Percentiles rank a stretch among this genome's conserved stretches.
Conservation (phyloP, 1,284 basidiomycete genomes). For the Ceratobasidium sp. region DNA sequence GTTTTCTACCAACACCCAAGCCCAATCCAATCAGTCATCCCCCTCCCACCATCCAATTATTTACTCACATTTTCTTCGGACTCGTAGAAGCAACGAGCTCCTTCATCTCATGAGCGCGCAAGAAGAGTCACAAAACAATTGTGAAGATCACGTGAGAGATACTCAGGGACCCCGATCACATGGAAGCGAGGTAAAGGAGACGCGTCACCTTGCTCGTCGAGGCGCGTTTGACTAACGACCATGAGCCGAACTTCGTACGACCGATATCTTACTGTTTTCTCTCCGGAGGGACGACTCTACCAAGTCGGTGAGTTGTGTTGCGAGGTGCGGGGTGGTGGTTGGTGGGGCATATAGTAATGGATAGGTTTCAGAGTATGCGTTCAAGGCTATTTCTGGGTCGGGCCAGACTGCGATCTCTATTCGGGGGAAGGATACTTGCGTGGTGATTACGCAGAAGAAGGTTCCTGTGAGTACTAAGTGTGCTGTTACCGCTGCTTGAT, state of each 20-base stretch:
- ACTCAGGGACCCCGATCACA: constrained; percentile 28
- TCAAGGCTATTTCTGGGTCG: constrained; percentile 98
- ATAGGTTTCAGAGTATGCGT: constrained; percentile 87
- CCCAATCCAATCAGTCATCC: constrained; percentile 16
- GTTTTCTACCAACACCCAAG: constrained; percentile 71
- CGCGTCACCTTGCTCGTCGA: constrained; percentile 36
- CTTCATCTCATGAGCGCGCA: constrained; percentile 74
- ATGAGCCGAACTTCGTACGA: constrained; percentile 91
- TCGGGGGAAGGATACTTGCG: constrained; percentile 92
- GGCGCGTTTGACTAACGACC: constrained; percentile 49
- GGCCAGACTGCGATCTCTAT: constrained; percentile 96
- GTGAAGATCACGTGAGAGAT: neutral
- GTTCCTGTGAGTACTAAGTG: constrained; percentile 80
- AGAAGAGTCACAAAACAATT: constrained; percentile 42
- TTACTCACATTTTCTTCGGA: constrained; percentile 49
- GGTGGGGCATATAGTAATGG: constrained; percentile 7
- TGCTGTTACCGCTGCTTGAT: neutral
- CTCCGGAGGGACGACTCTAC: constrained; percentile 93
- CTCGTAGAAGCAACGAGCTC: constrained; percentile 69
- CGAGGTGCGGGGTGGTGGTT: neutral
- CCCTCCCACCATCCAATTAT: neutral
- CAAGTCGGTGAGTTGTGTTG: constrained; percentile 93
- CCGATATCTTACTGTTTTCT: constrained; percentile 92
- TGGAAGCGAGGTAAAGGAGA: constrained; percentile 17
- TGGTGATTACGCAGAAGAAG: constrained; percentile 98